These are phyloP conservation scores for Erodium texanum DNA, from an alignment of 441 rosid species.

Conservation along the genomic window DNA sequence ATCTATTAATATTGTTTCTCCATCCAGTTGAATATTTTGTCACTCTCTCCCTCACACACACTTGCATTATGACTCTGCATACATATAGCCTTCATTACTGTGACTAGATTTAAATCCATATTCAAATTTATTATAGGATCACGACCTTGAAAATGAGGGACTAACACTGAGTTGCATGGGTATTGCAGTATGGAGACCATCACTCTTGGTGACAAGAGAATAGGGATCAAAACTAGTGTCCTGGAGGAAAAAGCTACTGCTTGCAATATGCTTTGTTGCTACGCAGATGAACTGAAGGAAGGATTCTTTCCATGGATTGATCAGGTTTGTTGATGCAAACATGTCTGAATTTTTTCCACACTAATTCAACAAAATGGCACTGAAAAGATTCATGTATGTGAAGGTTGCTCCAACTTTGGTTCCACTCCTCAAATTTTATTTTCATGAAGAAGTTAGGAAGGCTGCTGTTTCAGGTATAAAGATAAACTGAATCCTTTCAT, in stretches of 20 bases:
- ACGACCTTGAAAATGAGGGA: neutral
- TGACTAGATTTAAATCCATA: too few relatives aligned
- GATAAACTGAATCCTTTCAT: too few relatives aligned
- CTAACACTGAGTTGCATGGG: slow-evolving; percentile 8
- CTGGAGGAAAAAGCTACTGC: slow-evolving; percentile 99
- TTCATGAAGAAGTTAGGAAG: slow-evolving; percentile 99
- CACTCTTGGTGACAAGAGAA: slow-evolving; percentile 95
- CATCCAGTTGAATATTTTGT: too few relatives aligned
- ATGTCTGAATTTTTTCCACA: slow-evolving; percentile 14
- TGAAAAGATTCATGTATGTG: slow-evolving; percentile 11
- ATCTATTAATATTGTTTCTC: too few relatives aligned
- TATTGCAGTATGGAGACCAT: slow-evolving; percentile 95
- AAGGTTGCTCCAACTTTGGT: slow-evolving; percentile 95
- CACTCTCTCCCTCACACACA: too few relatives aligned
- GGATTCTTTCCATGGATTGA: slow-evolving; percentile 99
- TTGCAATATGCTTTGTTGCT: slow-evolving; percentile 97
- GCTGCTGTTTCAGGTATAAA: slow-evolving; percentile 97
- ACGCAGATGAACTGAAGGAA: slow-evolving; percentile 97
- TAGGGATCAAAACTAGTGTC: slow-evolving; percentile 95
- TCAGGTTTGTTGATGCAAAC: slow-evolving; percentile 43
- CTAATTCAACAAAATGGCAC: slow-evolving; percentile 1
- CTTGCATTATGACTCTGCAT: too few relatives aligned
- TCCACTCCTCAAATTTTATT: slow-evolving; percentile 95
- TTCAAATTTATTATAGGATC: too few relatives aligned
- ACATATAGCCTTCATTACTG: too few relatives aligned